phyloP scores from a whole-genome alignment of 345 rosid genomes.

The Balakata baccata region DNA sequence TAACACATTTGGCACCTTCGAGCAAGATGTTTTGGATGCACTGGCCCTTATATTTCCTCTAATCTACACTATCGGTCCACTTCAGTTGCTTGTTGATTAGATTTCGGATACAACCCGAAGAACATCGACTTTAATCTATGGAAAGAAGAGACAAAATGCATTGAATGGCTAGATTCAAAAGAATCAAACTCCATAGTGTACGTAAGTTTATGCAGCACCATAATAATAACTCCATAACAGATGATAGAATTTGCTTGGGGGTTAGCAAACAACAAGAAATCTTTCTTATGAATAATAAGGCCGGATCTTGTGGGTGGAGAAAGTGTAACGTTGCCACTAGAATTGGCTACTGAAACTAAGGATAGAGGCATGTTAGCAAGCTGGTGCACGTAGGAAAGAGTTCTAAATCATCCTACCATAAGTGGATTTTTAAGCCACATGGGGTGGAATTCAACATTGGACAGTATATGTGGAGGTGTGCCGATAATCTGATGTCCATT shows the following conservation, averaged over 20 bases:
- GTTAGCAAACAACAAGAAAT: constrained; percentile 23
- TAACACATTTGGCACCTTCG: constrained; percentile 38
- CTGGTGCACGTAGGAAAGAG: constrained; percentile 29
- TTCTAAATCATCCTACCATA: constrained; percentile 23
- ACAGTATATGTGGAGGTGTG: constrained; percentile 17
- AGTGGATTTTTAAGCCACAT: constrained; percentile 29
- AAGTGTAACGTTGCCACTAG: constrained; percentile 7
- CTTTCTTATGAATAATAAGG: constrained; percentile 31
- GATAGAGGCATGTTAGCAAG: constrained; percentile 21
- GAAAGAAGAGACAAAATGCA: constrained; percentile 26
- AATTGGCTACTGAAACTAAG: constrained; percentile 14
- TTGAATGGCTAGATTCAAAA: constrained; percentile 23
- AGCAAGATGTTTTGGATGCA: constrained; percentile 24
- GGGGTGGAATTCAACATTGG: constrained; percentile 34
- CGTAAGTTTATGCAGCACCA: constrained; percentile 28
- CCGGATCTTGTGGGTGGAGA: constrained; percentile 21
- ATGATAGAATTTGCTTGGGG: constrained; percentile 34
- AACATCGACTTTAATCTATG: constrained; percentile 19
- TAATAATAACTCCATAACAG: constrained; percentile 18
- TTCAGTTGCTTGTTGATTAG: constrained; percentile 14
- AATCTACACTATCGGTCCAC: constrained; percentile 29
- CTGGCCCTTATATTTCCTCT: constrained; percentile 28
- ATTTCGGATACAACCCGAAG: background rate
- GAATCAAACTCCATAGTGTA: constrained; percentile 24
- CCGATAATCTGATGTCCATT: constrained; percentile 25